A percentile compares a stretch with the other conserved stretches of the same genome.
phyloP scores from a whole-genome alignment of 1,139 yeast species.

The Hyphopichia wangnamkhiaoensis region DNA sequence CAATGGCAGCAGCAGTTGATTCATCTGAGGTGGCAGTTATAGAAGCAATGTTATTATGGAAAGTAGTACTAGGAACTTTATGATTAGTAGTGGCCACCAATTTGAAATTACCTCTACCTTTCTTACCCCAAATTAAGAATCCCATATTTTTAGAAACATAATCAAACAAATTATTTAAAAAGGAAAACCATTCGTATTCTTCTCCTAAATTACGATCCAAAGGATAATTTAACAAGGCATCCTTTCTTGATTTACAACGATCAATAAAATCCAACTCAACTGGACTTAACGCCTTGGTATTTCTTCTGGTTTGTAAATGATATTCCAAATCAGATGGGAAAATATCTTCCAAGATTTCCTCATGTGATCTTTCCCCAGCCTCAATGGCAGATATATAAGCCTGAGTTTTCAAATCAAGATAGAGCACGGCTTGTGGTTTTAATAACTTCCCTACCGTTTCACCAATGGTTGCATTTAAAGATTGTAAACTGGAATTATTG shows the following conservation, averaged over 20 bases:
- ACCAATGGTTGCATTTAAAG: constrained; percentile 38
- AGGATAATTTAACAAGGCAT: constrained; percentile 52
- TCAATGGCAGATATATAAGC: constrained; percentile 89
- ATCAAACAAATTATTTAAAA: constrained; percentile 66
- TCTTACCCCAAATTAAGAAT: constrained; percentile 68
- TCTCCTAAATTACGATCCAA: constrained; percentile 45
- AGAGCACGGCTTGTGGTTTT: constrained; percentile 78
- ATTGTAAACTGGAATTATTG: constrained; percentile 36
- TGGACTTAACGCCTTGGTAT: constrained; percentile 49
- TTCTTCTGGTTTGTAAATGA: constrained; percentile 25
- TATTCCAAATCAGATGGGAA: constrained; percentile 70
- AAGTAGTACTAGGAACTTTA: constrained; percentile 2
- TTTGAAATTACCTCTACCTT: constrained; percentile 33
- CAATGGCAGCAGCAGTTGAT: constrained; percentile 2
- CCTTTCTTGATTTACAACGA: constrained; percentile 70
- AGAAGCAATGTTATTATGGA: background rate
- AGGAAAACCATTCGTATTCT: constrained; percentile 35
- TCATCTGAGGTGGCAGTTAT: constrained; percentile 1
- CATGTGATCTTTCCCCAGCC: constrained; percentile 65
- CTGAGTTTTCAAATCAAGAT: constrained; percentile 87
- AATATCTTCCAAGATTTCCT: constrained; percentile 72
- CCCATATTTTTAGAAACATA: constrained; percentile 78
- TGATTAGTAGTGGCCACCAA: constrained; percentile 6
- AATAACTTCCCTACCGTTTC: constrained; percentile 58
- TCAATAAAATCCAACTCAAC: constrained; percentile 71